Percentiles rank a stretch among this genome's conserved stretches.
Conservation (phyloP, 2,329 filamentous ascomycete species). For the Aspergillus hiratsukae region DNA sequence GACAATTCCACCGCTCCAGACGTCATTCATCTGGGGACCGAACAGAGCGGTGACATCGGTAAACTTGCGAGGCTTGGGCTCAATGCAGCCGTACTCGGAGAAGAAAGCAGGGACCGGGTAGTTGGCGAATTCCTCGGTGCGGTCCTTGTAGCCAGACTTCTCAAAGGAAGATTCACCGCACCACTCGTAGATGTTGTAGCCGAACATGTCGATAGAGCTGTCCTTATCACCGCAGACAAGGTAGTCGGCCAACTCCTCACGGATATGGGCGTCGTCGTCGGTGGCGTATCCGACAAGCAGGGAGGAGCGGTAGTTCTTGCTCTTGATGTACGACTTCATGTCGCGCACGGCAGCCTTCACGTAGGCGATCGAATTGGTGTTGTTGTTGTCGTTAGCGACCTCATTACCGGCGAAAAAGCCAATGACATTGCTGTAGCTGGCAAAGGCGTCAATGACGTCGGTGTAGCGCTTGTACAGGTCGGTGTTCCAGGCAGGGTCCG, state of each 20-base stretch:
- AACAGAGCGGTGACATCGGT: slow-evolving; percentile 81
- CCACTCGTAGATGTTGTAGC: slow-evolving; percentile 99
- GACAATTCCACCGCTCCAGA: slow-evolving; percentile 95
- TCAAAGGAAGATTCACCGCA: slow-evolving; percentile 78
- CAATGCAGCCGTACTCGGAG: slow-evolving; percentile 96
- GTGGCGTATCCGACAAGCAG: slow-evolving; percentile 94
- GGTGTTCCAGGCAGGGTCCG: slow-evolving; percentile 72
- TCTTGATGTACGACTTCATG: slow-evolving; percentile 88
- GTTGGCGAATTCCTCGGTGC: slow-evolving; percentile 78
- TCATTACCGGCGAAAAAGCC: slow-evolving; percentile 99
- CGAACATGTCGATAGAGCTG: slow-evolving; percentile 88
- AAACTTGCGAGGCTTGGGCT: slow-evolving; percentile 67
- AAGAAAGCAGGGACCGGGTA: slow-evolving; percentile 97
- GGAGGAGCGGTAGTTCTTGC: slow-evolving; percentile 63
- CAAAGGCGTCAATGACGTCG: slow-evolving; percentile 73
- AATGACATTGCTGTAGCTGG: slow-evolving; percentile 82
- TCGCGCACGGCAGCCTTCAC: slow-evolving; percentile 98
- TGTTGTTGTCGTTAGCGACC: slow-evolving; percentile 82
- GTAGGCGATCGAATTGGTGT: slow-evolving; percentile 85
- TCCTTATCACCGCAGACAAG: slow-evolving; percentile 78
- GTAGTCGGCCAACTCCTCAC: slow-evolving; percentile 78
- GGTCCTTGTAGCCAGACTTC: slow-evolving; percentile 72
- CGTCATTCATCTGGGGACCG: slow-evolving; percentile 70
- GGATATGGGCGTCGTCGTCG: slow-evolving; percentile 83
- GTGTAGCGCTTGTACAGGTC: slow-evolving; percentile 77